Percentiles rank a stretch among this genome's conserved stretches.
Evolutionary conservation across 345 rosid species (phyloP).

Genomic region (Raphanus sativus): DNA sequence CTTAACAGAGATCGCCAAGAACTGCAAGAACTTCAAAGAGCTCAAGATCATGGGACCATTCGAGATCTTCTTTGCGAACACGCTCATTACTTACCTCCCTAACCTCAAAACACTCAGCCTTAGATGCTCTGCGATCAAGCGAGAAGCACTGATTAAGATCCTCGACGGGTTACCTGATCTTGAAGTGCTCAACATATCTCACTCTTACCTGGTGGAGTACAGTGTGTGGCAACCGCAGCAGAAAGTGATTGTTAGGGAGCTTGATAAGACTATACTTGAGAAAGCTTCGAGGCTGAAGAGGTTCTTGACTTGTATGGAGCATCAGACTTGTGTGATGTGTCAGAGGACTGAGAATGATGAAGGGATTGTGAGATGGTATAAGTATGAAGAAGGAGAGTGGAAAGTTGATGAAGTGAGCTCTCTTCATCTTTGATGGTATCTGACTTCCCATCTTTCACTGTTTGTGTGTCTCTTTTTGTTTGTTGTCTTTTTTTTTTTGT

Average conservation of each 20-base stretch:
- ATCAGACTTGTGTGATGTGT: constrained; percentile 58
- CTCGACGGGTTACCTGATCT: constrained; percentile 55
- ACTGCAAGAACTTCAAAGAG: constrained; percentile 52
- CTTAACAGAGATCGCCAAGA: constrained; percentile 64
- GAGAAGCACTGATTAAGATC: constrained; percentile 58
- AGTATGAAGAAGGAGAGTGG: constrained; percentile 73
- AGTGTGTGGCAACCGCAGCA: constrained; percentile 41
- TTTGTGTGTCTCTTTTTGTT: not conserved
- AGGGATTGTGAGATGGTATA: constrained; percentile 74
- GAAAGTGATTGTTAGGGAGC: constrained; percentile 39
- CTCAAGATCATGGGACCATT: constrained; percentile 87
- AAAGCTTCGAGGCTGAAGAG: constrained; percentile 52
- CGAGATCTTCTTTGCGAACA: constrained; percentile 50
- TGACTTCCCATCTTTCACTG: not conserved
- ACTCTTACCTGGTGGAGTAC: constrained; percentile 64
- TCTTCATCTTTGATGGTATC: constrained; percentile 34
- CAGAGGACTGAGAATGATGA: constrained; percentile 51
- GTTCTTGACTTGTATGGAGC: constrained; percentile 61
- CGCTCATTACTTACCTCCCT: constrained; percentile 49
- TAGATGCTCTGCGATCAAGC: constrained; percentile 55
- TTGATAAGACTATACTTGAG: constrained; percentile 45
- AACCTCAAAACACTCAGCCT: constrained; percentile 64
- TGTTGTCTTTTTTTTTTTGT: constrained; percentile 2
- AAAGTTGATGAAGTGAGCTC: constrained; percentile 65
- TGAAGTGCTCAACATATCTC: constrained; percentile 84